phyloP scores from a whole-genome alignment of 2,329 filamentous ascomycete genomes.

The Ceratocystis smalleyi region DNA sequence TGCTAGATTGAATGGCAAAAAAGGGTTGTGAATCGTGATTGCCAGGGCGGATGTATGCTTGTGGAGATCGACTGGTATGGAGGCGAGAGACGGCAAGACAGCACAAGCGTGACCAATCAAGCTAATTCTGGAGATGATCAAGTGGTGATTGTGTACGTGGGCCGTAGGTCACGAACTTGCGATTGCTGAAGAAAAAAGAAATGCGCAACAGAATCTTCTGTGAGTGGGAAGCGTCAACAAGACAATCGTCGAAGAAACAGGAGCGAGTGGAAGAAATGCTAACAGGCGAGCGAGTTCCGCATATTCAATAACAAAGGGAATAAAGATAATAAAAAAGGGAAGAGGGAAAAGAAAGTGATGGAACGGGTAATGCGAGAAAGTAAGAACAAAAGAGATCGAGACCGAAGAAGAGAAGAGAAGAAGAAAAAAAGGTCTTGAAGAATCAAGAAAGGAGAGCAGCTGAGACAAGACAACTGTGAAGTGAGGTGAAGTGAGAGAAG shows the following conservation, averaged over 20 bases:
- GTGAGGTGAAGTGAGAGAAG: slow-evolving; percentile 9
- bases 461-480: neutral
- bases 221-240: neutral
- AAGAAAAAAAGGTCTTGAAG: neutral
- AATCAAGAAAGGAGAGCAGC: slow-evolving; percentile 14
- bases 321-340: neutral
- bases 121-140: neutral
- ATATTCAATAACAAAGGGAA: slow-evolving; percentile 1
- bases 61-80: neutral
- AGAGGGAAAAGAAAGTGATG: slow-evolving; percentile 4
- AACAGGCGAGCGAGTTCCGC: neutral
- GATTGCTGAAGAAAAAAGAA: neutral
- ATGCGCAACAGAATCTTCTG: neutral
- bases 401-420: neutral
- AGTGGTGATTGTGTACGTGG: neutral
- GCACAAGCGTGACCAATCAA: neutral
- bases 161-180: neutral
- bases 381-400: neutral
- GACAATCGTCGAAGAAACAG: slow-evolving; percentile 5
- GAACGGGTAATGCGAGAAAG: neutral
- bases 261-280: neutral
- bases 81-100: neutral
- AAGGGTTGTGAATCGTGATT: neutral
- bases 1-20: neutral
- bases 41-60: neutral